phyloP scores from a whole-genome alignment of 2,329 filamentous ascomycete genomes.

The Fusarium setosum region DNA sequence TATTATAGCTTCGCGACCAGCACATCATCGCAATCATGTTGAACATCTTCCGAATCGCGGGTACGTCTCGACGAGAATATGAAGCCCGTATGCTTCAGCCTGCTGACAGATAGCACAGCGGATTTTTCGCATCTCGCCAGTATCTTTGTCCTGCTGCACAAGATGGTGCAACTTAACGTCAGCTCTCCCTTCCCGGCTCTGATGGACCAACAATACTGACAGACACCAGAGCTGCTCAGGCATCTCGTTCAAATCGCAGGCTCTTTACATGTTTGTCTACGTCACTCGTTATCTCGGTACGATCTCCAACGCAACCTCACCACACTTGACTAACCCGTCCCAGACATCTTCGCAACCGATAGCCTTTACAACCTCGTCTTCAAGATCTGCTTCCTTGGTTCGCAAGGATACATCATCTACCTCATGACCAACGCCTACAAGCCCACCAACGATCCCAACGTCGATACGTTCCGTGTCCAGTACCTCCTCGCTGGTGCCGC shows the following conservation, averaged over 20 bases:
- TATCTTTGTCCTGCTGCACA: constrained; percentile 94
- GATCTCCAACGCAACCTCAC: not conserved
- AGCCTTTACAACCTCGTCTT: constrained; percentile 94
- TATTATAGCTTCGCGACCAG: constrained; percentile 25
- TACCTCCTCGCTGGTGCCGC: constrained; percentile 88
- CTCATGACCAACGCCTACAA: constrained; percentile 98
- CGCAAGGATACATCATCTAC: constrained; percentile 94
- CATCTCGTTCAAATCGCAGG: constrained; percentile 99
- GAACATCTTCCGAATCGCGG: constrained; percentile 69
- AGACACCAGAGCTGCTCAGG: constrained; percentile 87
- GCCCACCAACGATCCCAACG: constrained; percentile 95
- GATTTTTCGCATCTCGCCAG: constrained; percentile 96
- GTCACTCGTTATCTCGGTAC: constrained; percentile 89
- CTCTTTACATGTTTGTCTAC: constrained; percentile 93
- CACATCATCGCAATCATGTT: constrained; percentile 55
- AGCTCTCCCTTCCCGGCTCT: constrained; percentile 43
- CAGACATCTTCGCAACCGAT: constrained; percentile 87
- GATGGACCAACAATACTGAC: constrained; percentile 31
- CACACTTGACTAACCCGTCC: constrained; percentile 6
- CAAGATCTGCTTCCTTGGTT: constrained; percentile 93
- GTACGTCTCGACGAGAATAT: constrained; percentile 50
- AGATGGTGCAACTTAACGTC: constrained; percentile 95
- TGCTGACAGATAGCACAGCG: constrained; percentile 62
- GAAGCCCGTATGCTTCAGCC: constrained; percentile 1
- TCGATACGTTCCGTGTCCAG: constrained; percentile 97